Evolutionary conservation across 208 protist genomes (phyloP), one percentile per base, ranked within the genome.

Genomic region (Crithidia acanthocephali): DNA sequence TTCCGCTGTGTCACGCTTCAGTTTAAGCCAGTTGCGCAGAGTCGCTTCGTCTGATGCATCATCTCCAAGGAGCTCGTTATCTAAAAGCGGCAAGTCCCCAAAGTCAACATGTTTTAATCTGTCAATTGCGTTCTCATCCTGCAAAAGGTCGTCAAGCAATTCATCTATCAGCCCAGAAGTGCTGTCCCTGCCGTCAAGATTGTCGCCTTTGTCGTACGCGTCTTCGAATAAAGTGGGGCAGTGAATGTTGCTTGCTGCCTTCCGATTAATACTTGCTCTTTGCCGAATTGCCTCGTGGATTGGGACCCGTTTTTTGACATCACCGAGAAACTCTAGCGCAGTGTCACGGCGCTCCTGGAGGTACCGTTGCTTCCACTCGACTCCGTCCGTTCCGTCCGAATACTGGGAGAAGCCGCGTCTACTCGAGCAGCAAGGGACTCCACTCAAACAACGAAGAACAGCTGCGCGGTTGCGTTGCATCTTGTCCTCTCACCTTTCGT

Each of bases 281-380:
- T 75, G 73, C 1, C 84, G 51, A 47, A 90, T 70, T 4, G 86
- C 83, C 72, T 95, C 86, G 60, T 95, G 90, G 64, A 95, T 92
- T 28, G 81, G 83, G 2, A 88, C 85, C 22, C 90, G 56, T 79
- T 89, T 87, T 69, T 86, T 91, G 4, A 95, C 76, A 71, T 92
- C 75, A 42, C 84, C 80, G 18, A 95, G 69, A 68, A 86, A 95
- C 27, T 80, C 76, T 45, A 95, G 58, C 11, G 90, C 86, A 10
- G 82, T 71, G 33, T 75, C 76, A n/a, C 90, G 68, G 8, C 90
- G 86, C 66, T 95, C 86, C 9, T 72, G 57, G 18, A 95, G 75
- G 53, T 85, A 78, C 50, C 90, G 71, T 42, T 80, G 69, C 67
- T 95, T 95, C 87, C 90, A 95, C 18, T 81, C 76, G 69, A 81